These are phyloP conservation scores for Aspergillus ellipticus DNA, from an alignment of 495 filamentous ascomycete species.

Conservation along the genomic window DNA sequence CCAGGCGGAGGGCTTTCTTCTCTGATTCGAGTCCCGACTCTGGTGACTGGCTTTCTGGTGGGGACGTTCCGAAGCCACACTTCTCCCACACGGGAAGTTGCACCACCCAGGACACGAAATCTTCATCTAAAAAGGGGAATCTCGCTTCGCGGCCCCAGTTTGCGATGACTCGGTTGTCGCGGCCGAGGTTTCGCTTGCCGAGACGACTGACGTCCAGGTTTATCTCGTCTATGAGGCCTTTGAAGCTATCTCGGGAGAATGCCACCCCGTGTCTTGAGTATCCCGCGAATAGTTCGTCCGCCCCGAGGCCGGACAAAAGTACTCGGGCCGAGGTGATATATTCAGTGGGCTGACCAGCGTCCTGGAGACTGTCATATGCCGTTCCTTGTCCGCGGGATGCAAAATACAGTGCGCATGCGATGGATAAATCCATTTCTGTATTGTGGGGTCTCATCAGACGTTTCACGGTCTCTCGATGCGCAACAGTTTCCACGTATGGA, in stretches of 20 bases:
- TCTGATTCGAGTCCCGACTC: constrained; percentile 58
- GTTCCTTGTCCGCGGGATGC: constrained; percentile 73
- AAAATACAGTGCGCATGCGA: constrained; percentile 88
- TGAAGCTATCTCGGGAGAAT: constrained; percentile 61
- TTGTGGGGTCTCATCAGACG: constrained; percentile 86
- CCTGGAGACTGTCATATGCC: constrained; percentile 8
- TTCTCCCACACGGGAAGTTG: constrained; percentile 73
- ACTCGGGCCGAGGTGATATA: constrained; percentile 76
- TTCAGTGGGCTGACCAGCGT: constrained; percentile 9
- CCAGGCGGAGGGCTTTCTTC: constrained; percentile 75
- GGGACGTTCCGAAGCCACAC: constrained; percentile 63
- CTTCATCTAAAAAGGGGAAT: constrained; percentile 91
- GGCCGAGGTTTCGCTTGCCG: constrained; percentile 86
- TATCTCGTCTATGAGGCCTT: constrained; percentile 76
- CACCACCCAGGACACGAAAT: constrained; percentile 77
- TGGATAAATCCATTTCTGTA: constrained; percentile 99
- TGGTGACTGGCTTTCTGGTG: constrained; percentile 4
- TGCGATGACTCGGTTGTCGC: constrained; percentile 87
- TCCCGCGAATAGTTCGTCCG: constrained; percentile 93
- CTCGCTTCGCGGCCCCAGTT: constrained; percentile 87
- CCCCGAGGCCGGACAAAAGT: constrained; percentile 87
- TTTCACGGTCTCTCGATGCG: constrained; percentile 65
- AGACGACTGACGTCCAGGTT: constrained; percentile 81
- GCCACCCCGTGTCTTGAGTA: constrained; percentile 83
- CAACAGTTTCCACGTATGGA: constrained; percentile 68